A percentile compares a stretch with the other conserved stretches of the same genome.
Conservation (phyloP, 139 green algal genomes). For the Auxenochlorella pyrenoidosa region DNA sequence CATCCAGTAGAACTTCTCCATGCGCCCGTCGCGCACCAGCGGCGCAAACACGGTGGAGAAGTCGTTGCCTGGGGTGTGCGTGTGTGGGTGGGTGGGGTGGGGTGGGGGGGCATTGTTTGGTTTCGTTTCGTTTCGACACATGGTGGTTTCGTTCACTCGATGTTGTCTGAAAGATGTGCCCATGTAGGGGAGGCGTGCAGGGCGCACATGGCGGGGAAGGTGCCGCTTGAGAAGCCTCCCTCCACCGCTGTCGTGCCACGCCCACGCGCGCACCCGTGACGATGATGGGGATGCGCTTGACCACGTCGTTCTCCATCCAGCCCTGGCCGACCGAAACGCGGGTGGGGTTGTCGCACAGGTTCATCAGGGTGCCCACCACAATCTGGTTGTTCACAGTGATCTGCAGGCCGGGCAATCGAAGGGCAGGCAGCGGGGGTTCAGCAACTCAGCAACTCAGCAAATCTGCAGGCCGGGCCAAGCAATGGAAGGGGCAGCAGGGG, state of each 20-base stretch:
- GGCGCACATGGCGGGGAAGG: no score
- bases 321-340: slow-evolving; percentile 63
- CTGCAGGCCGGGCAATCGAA: neutral
- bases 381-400: slow-evolving; percentile 86
- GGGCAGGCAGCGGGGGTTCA: no score
- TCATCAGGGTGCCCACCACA: slow-evolving; percentile 91
- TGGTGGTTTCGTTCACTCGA: no score
- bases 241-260: no score
- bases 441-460: no score
- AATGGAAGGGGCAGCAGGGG: no score
- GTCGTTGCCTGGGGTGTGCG: slow-evolving; percentile 77
- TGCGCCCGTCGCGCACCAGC: slow-evolving; percentile 88
- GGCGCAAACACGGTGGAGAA: slow-evolving; percentile 92
- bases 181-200: no score
- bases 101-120: no score
- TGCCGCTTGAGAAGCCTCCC: no score
- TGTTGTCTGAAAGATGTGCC: no score
- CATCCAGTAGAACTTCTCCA: slow-evolving; percentile 81
- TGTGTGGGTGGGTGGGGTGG: neutral
- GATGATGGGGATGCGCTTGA: slow-evolving; percentile 81
- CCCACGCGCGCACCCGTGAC: slow-evolving; percentile 76
- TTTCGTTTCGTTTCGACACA: no score
- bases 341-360: slow-evolving; percentile 90
- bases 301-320: slow-evolving; percentile 66
- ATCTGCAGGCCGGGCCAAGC: no score